Base-by-base conservation (phyloP, 345 rosid genomes). In the Syzygium aromaticum region DNA sequence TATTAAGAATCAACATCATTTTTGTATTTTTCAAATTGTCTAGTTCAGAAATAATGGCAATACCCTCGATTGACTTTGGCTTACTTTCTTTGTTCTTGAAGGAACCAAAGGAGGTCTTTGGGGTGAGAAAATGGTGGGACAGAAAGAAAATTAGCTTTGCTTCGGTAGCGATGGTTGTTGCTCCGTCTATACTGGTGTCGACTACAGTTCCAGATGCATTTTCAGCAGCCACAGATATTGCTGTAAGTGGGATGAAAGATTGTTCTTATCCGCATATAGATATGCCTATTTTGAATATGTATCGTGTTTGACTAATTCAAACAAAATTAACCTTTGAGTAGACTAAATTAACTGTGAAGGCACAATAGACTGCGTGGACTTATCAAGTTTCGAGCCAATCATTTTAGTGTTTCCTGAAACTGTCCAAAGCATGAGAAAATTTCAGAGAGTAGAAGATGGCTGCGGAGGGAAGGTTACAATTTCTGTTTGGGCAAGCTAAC, bases 211-310 rank as follows among this genome's bases (percentile, higher is more conserved):
- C 94, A 0, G 95, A 94, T 88, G 97, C 93, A 61, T 94, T 94
- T 90, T 93, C 94, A 64, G 89, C 94, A 43, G 96, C 96, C 82
- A 95, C 94, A 56, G 97, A 93, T 40, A 89, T 95, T 51, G 95
- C 94, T 27, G 97, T 94, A 92, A 91, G 94, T 89, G 8, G 7
- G 85, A 54, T 16, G 84, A 9, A 30, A 51, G 17, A 78, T 40
- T 25, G 40, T 84, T 57, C 51, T 30, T 77, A n/a, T 7, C 19
- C 51, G 9, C 77, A 15, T 28, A n/a, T 30, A 28, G 61, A 30
- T 51, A 52, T 51, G 38, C 38, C 38, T 61, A 61, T 14, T 30
- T n/a, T 27, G 30, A 59, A 11, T 59, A 59, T 11, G 16, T 25
- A 13, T 25, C 30, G n/a, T 59, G 64, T 25, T 59, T 59, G 15